A percentile compares a stretch with the other conserved stretches of the same genome.
phyloP scores from a whole-genome alignment of 352 stramenopile genomes.

The Pythium apleroticum region DNA sequence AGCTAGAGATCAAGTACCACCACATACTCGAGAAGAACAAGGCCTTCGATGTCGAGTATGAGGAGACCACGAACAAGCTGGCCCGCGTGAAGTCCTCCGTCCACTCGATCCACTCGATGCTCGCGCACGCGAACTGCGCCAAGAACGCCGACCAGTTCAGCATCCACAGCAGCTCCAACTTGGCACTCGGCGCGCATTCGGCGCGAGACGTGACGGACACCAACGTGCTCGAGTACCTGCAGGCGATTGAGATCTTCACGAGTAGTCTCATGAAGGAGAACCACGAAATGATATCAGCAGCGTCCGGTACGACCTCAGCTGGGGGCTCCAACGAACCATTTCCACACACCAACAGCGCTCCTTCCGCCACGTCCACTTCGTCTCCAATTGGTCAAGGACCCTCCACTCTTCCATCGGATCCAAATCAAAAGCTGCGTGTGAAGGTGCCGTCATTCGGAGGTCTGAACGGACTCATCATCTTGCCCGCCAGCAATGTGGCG shows the following conservation, averaged over 20 bases:
- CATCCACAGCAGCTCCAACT: conserved; percentile 24
- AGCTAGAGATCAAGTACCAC: conserved; percentile 39
- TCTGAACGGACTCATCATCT: conserved; percentile 53
- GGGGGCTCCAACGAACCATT: background rate
- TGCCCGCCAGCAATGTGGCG: conserved; percentile 30
- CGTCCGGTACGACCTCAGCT: background rate
- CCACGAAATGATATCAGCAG: conserved; percentile 23
- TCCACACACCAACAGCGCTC: background rate
- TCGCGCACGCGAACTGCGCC: conserved; percentile 53
- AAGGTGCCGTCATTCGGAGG: conserved; percentile 59
- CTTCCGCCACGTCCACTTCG: conserved; percentile 1
- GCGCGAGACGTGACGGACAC: conserved; percentile 51
- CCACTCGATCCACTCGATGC: conserved; percentile 72
- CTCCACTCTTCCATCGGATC: conserved; percentile 50
- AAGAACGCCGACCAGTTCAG: conserved; percentile 40
- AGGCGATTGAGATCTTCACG: conserved; percentile 72
- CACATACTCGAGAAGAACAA: conserved; percentile 40
- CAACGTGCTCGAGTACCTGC: conserved; percentile 77
- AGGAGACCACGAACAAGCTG: conserved; percentile 54
- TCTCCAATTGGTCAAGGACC: conserved; percentile 51
- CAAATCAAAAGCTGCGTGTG: conserved; percentile 51
- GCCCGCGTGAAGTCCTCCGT: conserved; percentile 64
- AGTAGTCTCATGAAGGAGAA: conserved; percentile 57
- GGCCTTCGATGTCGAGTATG: conserved; percentile 53
- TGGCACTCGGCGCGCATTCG: conserved; percentile 31